Conservation (phyloP, 352 stramenopile species). For the Albugo candida region DNA sequence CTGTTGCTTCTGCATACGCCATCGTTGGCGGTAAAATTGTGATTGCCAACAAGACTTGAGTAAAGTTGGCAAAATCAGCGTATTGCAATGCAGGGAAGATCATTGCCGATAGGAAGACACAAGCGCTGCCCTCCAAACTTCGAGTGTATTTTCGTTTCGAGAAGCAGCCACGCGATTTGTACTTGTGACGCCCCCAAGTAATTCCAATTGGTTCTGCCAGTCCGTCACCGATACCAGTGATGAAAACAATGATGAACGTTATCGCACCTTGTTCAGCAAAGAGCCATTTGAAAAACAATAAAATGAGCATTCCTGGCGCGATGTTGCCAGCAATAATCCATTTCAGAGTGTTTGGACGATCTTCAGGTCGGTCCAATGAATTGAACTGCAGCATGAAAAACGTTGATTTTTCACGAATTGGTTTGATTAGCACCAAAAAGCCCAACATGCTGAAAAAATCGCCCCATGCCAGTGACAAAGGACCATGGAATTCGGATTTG, state of each 20-base stretch:
- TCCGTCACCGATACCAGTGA: constrained; percentile 54
- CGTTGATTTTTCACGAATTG: constrained; percentile 46
- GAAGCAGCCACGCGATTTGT: constrained; percentile 60
- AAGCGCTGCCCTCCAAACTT: constrained; percentile 53
- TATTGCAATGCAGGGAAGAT: constrained; percentile 64
- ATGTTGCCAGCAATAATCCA: constrained; percentile 38
- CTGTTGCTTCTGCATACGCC: constrained; percentile 66
- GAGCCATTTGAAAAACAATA: constrained; percentile 11
- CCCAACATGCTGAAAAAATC: constrained; percentile 66
- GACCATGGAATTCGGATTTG: constrained; percentile 34
- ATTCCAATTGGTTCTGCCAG: constrained; percentile 60
- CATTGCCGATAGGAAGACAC: constrained; percentile 55
- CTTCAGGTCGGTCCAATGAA: constrained; percentile 64
- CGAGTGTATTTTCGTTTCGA: constrained; percentile 64
- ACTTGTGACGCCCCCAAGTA: constrained; percentile 67
- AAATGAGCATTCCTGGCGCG: constrained; percentile 7
- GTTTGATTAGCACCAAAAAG: constrained; percentile 74
- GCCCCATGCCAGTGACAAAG: constrained; percentile 53
- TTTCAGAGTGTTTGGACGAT: constrained; percentile 69
- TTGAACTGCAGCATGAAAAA: constrained; percentile 84
- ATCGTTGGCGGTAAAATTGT: constrained; percentile 55
- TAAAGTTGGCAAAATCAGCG: constrained; percentile 56
- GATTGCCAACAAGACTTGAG: constrained; percentile 56
- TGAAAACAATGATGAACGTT: constrained; percentile 36
- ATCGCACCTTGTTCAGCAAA: constrained; percentile 10